These are phyloP conservation scores for Basipetospora sp. DNA, from an alignment of 2,329 filamentous ascomycete species.

Conservation along the genomic window DNA sequence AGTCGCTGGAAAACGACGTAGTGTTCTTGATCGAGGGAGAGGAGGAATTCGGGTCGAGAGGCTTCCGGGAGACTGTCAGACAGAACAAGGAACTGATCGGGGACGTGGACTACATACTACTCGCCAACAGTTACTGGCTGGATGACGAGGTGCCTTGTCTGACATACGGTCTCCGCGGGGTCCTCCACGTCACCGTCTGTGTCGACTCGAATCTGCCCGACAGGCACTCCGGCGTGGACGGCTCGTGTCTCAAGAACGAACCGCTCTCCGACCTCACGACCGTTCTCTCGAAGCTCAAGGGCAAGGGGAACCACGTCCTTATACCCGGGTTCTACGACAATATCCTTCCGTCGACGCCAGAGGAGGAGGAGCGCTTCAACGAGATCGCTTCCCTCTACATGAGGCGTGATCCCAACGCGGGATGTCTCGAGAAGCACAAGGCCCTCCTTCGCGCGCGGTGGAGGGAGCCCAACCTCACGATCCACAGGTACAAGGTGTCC, in stretches of 20 bases:
- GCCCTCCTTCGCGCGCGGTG: slow-evolving; percentile 80
- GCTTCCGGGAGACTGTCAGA: slow-evolving; percentile 71
- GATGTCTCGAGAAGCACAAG: slow-evolving; percentile 48
- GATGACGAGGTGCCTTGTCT: slow-evolving; percentile 90
- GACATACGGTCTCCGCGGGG: slow-evolving; percentile 84
- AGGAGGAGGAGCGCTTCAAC: slow-evolving; percentile 68
- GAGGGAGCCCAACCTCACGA: slow-evolving; percentile 87
- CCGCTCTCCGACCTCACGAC: slow-evolving; percentile 81
- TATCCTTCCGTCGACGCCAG: slow-evolving; percentile 57
- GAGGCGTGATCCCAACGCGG: slow-evolving; percentile 48
- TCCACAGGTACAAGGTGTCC: slow-evolving; percentile 84
- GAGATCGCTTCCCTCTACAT: slow-evolving; percentile 70
- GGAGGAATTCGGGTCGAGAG: slow-evolving; percentile 84
- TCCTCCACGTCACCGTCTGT: slow-evolving; percentile 82
- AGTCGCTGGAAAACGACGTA: slow-evolving; percentile 71
- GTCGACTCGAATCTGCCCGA: slow-evolving; percentile 78
- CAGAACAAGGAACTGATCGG: slow-evolving; percentile 75
- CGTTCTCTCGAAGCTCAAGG: slow-evolving; percentile 69
- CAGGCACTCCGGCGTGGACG: slow-evolving; percentile 91
- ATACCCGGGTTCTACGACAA: slow-evolving; percentile 82
- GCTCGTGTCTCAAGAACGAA: slow-evolving; percentile 77
- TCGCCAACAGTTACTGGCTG: slow-evolving; percentile 97
- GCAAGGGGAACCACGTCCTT: slow-evolving; percentile 62
- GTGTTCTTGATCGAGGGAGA: slow-evolving; percentile 93
- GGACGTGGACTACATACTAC: slow-evolving; percentile 78